Conservation (phyloP, 768 basidiomycete genomes). For the Suillus luteus region DNA sequence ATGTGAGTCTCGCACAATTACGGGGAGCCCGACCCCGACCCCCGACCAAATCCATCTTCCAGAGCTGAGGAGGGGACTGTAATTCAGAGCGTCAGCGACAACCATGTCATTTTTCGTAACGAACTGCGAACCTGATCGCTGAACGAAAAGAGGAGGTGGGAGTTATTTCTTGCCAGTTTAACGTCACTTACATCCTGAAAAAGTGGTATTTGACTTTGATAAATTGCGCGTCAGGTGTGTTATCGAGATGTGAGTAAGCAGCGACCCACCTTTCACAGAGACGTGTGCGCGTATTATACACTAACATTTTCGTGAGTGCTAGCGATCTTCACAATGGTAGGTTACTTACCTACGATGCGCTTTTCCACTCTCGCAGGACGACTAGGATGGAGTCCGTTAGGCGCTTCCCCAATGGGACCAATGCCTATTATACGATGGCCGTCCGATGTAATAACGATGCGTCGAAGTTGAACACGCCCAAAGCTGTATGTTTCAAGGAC, state of each 20-base stretch:
- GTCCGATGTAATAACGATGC: conserved; percentile 52
- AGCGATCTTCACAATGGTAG: neutral
- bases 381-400: conserved; percentile 47
- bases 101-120: neutral
- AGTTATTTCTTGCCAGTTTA: conserved; percentile 44
- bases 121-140: conserved; percentile 4
- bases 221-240: conserved; percentile 15
- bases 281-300: conserved; percentile 48
- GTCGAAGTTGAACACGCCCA: conserved; percentile 47
- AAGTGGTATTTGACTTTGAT: conserved; percentile 51
- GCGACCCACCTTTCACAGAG: conserved; percentile 45
- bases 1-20: conserved; percentile 32
- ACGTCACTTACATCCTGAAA: conserved; percentile 56
- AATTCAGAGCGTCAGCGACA: neutral
- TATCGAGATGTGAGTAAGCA: neutral
- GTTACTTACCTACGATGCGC: conserved; percentile 48
- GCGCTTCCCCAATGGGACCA: conserved; percentile 45
- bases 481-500: conserved; percentile 45
- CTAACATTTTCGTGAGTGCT: conserved; percentile 27
- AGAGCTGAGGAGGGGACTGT: conserved; percentile 74
- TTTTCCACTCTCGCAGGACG: conserved; percentile 53
- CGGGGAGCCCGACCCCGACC: conserved; percentile 43
- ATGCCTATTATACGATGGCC: conserved; percentile 50
- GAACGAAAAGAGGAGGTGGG: conserved; percentile 43
- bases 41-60: conserved; percentile 68